phyloP scores from a whole-genome alignment of 1,284 basidiomycete species.

The Rhodofomes roseus region DNA sequence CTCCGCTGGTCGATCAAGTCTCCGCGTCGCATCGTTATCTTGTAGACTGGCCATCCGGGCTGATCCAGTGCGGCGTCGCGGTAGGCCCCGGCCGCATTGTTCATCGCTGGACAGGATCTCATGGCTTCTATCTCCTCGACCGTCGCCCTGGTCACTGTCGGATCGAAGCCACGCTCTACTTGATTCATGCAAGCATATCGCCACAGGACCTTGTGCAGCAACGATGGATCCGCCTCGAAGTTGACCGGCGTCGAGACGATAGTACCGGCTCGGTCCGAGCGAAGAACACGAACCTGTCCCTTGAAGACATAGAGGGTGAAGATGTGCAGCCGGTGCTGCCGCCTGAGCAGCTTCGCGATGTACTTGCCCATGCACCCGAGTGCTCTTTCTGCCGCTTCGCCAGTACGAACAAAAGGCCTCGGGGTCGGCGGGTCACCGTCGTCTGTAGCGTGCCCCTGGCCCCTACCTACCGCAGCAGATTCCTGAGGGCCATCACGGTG shows the following conservation, averaged over 20 bases:
- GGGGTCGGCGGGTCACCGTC: background rate
- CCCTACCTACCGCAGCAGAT: background rate
- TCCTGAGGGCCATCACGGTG: no score
- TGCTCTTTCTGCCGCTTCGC: background rate
- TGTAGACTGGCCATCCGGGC: constrained; percentile 1
- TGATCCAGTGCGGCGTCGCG: background rate
- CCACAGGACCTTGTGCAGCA: constrained; percentile 12
- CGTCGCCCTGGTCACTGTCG: constrained; percentile 1
- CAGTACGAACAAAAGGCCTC: background rate
- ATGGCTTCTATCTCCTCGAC: background rate
- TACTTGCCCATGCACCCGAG: background rate
- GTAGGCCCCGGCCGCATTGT: background rate
- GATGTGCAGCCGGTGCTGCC: constrained; percentile 10
- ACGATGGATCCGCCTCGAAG: constrained; percentile 5
- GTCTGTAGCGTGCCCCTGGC: background rate
- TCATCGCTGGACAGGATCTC: background rate
- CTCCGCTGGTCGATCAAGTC: background rate
- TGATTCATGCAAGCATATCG: constrained; percentile 8
- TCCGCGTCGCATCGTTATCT: background rate
- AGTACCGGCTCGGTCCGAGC: constrained; percentile 16
- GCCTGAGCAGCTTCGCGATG: background rate
- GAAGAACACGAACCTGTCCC: constrained; percentile 12
- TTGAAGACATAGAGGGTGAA: constrained; percentile 14
- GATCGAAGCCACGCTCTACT: constrained; percentile 12
- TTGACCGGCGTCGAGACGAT: constrained; percentile 12